Evolutionary conservation across 2,329 filamentous ascomycete species (phyloP).

Genomic region (Cladosporium austrohemisphaericum): DNA sequence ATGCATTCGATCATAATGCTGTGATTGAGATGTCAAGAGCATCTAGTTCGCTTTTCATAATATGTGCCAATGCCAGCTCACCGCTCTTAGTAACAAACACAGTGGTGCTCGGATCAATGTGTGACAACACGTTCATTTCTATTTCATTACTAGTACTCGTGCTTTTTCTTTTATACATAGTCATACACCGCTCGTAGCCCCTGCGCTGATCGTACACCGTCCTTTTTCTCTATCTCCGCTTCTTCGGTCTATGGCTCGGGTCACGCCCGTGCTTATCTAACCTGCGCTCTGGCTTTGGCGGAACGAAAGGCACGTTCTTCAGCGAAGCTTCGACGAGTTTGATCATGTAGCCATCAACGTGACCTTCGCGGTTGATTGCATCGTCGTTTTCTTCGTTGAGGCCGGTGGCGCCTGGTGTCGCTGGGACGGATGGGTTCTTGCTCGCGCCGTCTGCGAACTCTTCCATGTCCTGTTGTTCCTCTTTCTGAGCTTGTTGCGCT

Average conservation of each 20-base stretch:
- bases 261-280: constrained; percentile 36
- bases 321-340: constrained; percentile 29
- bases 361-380: constrained; percentile 53
- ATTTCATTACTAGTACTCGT: constrained; percentile 9
- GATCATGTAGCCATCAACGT: constrained; percentile 61
- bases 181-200: constrained; percentile 11
- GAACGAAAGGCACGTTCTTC: constrained; percentile 32
- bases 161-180: constrained; percentile 14
- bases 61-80: too few species aligned
- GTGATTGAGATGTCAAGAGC: too few species aligned
- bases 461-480: constrained; percentile 76
- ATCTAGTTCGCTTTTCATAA: too few species aligned
- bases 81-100: too few species aligned
- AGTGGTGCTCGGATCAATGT: too few species aligned
- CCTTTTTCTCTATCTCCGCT: constrained; percentile 23
- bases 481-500: constrained; percentile 81
- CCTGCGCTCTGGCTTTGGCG: constrained; percentile 30
- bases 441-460: constrained; percentile 59
- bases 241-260: constrained; percentile 34
- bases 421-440: constrained; percentile 39
- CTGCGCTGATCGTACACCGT: constrained; percentile 2
- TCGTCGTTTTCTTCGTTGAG: constrained; percentile 45
- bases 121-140: neutral
- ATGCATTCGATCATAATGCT: too few species aligned
- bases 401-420: constrained; percentile 31